phyloP scores from a whole-genome alignment of 495 filamentous ascomycete species.

The Thozetella sp. region DNA sequence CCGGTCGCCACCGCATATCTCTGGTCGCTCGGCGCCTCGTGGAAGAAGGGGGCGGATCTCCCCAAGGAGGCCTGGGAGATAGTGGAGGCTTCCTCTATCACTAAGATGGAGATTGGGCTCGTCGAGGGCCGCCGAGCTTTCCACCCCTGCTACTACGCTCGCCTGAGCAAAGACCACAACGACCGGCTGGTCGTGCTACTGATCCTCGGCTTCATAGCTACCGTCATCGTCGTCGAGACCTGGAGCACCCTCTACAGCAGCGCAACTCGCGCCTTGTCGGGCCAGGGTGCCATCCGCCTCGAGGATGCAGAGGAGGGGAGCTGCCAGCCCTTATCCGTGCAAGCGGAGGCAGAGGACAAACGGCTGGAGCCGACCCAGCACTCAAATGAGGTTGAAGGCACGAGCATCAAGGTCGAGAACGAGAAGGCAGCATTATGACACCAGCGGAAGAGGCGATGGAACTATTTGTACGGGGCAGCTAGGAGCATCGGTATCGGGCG shows the following conservation, averaged over 20 bases:
- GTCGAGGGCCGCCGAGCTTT: background rate
- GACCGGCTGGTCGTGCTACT: conserved; percentile 38
- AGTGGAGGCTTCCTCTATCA: background rate
- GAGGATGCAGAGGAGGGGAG: conserved; percentile 7
- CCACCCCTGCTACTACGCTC: conserved; percentile 11
- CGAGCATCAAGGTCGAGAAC: background rate
- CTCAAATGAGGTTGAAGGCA: background rate
- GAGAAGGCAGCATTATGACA: background rate
- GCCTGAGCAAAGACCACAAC: conserved; percentile 29
- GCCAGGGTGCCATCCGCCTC: conserved; percentile 20
- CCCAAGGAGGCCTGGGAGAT: background rate
- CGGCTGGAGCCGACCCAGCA: background rate
- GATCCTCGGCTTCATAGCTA: conserved; percentile 28
- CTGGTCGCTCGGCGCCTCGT: conserved; percentile 6
- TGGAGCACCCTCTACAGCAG: conserved; percentile 25
- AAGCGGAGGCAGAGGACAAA: background rate
- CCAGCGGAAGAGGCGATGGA: background rate
- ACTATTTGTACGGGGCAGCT: background rate
- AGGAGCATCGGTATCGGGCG: background rate
- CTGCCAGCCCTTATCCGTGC: conserved; percentile 8
- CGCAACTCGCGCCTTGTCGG: background rate
- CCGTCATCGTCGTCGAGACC: conserved; percentile 34
- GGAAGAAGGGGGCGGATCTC: background rate
- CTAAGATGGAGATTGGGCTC: background rate
- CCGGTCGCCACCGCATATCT: conserved; percentile 21